Percentiles rank a stretch among this genome's conserved stretches.
Evolutionary conservation across 2,329 filamentous ascomycete species (phyloP).

Genomic region (Dryadomyces quercivorus): DNA sequence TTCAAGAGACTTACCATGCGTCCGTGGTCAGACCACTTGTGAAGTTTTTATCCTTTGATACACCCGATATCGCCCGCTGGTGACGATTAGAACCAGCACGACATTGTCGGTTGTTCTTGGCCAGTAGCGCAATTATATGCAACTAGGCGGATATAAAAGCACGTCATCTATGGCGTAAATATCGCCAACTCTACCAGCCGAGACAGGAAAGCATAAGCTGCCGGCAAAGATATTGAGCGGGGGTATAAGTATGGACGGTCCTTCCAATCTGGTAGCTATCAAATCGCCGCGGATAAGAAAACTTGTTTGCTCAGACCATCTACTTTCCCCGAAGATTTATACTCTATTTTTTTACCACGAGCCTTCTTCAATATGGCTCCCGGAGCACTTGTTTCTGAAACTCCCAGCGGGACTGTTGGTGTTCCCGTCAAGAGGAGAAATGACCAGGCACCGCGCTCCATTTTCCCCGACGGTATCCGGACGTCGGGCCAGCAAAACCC

Average conservation of each 20-base stretch:
- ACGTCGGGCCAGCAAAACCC: constrained; percentile 61
- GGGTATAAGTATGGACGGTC: not conserved
- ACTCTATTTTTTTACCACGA: not conserved
- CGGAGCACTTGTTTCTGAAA: constrained; percentile 10
- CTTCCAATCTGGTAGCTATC: not conserved
- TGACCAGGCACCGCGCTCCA: constrained; percentile 18
- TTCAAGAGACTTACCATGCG: not conserved
- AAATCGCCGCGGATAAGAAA: not conserved
- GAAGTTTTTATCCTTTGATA: not conserved
- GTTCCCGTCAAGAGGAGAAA: constrained; percentile 18
- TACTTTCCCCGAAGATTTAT: no score
- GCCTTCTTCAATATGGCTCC: constrained; percentile 9
- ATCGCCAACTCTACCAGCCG: not conserved
- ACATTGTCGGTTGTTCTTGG: not conserved
- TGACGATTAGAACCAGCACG: not conserved
- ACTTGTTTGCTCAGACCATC: not conserved
- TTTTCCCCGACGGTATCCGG: constrained; percentile 35
- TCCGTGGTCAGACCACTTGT: not conserved
- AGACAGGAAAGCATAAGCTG: not conserved
- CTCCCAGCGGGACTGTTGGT: not conserved
- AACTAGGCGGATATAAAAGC: not conserved
- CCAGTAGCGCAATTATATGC: not conserved
- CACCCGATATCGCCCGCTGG: not conserved
- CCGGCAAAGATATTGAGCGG: not conserved
- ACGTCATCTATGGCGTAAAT: constrained; percentile 2